A percentile compares a stretch with the other conserved stretches of the same genome.
Evolutionary conservation across 257 asterid genomes (phyloP).

Genomic region (Pogostemon cablin): DNA sequence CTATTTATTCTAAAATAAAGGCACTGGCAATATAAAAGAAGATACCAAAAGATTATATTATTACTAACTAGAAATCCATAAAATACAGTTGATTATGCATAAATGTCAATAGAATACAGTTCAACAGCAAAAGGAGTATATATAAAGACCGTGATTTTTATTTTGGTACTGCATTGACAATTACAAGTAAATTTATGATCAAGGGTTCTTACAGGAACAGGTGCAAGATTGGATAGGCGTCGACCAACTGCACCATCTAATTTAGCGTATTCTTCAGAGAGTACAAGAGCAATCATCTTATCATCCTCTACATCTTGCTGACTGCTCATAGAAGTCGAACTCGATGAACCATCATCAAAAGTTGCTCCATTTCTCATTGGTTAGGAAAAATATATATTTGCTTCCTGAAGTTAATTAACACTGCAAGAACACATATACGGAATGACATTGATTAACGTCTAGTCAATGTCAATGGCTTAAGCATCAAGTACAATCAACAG

Average conservation of each 20-base stretch:
- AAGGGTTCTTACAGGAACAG: conserved; percentile 53
- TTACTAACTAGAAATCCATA: not conserved
- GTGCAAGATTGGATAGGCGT: conserved; percentile 58
- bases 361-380: conserved; percentile 47
- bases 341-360: conserved; percentile 41
- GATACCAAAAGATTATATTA: not conserved
- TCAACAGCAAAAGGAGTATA: too few species aligned
- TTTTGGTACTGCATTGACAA: not conserved
- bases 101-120: not conserved
- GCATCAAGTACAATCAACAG: conserved; percentile 6
- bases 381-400: conserved; percentile 12
- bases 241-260: conserved; percentile 63
- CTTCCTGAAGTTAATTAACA: conserved; percentile 4
- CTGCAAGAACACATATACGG: conserved; percentile 28
- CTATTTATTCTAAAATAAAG: not conserved
- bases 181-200: not conserved
- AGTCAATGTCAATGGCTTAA: conserved; percentile 2
- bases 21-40: not conserved
- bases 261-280: conserved; percentile 62
- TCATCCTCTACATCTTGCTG: conserved; percentile 60
- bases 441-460: conserved; percentile 6
- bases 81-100: not conserved
- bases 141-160: not conserved
- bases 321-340: conserved; percentile 51
- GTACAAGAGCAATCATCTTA: conserved; percentile 58